Evolutionary conservation across 257 asterid species (phyloP).

Genomic region (Coffea canephora): DNA sequence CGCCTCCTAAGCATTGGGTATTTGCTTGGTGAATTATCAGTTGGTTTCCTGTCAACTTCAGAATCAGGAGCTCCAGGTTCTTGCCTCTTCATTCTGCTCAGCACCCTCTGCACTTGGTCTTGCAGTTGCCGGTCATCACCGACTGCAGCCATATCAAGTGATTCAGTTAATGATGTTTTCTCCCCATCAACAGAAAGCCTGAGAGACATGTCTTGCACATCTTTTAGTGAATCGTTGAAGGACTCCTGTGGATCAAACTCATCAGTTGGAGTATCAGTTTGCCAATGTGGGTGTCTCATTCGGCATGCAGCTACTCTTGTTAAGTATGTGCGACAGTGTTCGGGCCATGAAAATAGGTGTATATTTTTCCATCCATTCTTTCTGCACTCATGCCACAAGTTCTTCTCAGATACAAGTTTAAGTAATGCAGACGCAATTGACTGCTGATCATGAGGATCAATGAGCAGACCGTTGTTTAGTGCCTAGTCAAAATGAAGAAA

Average conservation of each 20-base stretch:
- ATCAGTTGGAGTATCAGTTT: conserved; percentile 68
- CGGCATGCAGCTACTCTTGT: conserved; percentile 75
- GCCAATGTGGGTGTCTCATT: conserved; percentile 90
- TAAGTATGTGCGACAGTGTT: conserved; percentile 81
- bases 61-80: conserved; percentile 36
- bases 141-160: conserved; percentile 34
- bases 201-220: conserved; percentile 68
- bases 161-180: conserved; percentile 51
- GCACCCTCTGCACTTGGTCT: conserved; percentile 63
- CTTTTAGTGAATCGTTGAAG: conserved; percentile 75
- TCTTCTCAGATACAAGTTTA: conserved; percentile 72
- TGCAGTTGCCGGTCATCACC: conserved; percentile 45
- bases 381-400: conserved; percentile 73
- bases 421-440: conserved; percentile 66
- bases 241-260: conserved; percentile 58
- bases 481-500: conserved; percentile 36
- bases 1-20: conserved; percentile 68
- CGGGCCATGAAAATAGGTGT: conserved; percentile 84
- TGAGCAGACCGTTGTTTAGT: conserved; percentile 70
- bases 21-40: conserved; percentile 46
- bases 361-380: conserved; percentile 76
- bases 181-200: conserved; percentile 85
- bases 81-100: conserved; percentile 60
- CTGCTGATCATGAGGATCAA: conserved; percentile 79
- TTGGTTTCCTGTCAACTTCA: conserved; percentile 34